These are phyloP conservation scores for Solanum ahanhuiri DNA, from an alignment of 257 asterid species.

Conservation along the genomic window DNA sequence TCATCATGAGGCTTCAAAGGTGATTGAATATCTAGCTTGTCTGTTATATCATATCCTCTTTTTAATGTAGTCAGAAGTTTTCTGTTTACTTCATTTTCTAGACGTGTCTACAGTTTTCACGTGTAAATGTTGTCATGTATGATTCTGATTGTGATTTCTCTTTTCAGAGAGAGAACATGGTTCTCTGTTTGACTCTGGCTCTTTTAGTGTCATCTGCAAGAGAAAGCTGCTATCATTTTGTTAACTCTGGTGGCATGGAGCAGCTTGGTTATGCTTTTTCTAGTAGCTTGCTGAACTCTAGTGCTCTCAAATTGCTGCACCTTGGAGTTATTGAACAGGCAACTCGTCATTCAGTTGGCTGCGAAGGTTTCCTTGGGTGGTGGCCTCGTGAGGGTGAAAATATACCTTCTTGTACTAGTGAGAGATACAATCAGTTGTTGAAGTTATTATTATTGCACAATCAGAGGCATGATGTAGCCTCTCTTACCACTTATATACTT, in stretches of 20 bases:
- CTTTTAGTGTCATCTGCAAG: conserved; percentile 72
- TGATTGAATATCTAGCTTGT: conserved; percentile 11
- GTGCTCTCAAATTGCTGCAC: conserved; percentile 36
- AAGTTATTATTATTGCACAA: conserved; percentile 74
- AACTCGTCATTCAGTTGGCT: conserved; percentile 75
- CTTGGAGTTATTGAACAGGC: conserved; percentile 80
- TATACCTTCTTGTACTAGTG: conserved; percentile 68
- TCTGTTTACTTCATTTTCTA: neutral
- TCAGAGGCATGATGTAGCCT: conserved; percentile 84
- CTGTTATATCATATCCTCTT: neutral
- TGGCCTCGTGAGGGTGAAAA: conserved; percentile 80
- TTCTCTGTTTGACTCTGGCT: conserved; percentile 57
- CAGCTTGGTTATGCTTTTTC: conserved; percentile 61
- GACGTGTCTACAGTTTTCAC: neutral
- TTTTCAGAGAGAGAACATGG: conserved; percentile 61
- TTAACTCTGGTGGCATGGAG: conserved; percentile 79
- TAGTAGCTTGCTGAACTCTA: conserved; percentile 31
- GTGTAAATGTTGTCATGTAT: conserved; percentile 9
- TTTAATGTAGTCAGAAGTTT: neutral
- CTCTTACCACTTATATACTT: conserved; percentile 75
- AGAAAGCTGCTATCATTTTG: conserved; percentile 76
- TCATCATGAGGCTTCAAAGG: conserved; percentile 54
- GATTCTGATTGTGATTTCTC: neutral
- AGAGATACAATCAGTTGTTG: conserved; percentile 77
- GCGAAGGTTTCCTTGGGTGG: conserved; percentile 89